Conservation (phyloP, 2,329 filamentous ascomycete species). For the Gnomoniopsis smithogilvyi region DNA sequence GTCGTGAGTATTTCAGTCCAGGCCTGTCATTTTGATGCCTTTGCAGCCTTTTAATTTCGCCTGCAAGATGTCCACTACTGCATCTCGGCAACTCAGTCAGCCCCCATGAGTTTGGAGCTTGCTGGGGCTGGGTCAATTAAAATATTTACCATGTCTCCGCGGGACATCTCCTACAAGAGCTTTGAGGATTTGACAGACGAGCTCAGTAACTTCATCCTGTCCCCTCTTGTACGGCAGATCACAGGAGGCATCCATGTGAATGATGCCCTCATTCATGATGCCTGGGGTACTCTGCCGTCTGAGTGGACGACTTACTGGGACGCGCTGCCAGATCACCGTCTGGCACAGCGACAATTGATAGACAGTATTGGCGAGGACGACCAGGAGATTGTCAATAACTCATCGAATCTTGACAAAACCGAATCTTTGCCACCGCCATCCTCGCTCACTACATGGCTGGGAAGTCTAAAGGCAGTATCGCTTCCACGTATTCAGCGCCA, state of each 20-base stretch:
- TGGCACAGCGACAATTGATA: conserved; percentile 29
- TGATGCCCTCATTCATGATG: conserved; percentile 28
- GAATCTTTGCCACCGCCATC: conserved; percentile 13
- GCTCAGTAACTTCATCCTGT: conserved; percentile 23
- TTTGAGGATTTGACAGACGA: conserved; percentile 22
- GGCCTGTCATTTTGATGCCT: no score
- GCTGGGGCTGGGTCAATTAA: neutral
- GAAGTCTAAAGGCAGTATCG: conserved; percentile 22
- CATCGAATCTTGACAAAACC: neutral
- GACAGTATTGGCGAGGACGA: conserved; percentile 24
- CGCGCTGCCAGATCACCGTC: conserved; percentile 25
- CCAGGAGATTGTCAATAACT: neutral
- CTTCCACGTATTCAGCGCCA: conserved; percentile 22
- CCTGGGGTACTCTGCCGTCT: conserved; percentile 26
- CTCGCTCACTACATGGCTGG: conserved; percentile 25
- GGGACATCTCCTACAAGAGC: conserved; percentile 14
- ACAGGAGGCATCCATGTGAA: conserved; percentile 33
- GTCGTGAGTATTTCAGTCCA: no score
- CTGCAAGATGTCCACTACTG: neutral
- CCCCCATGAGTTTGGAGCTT: neutral
- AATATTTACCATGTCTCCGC: conserved; percentile 3
- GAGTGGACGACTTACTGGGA: conserved; percentile 31
- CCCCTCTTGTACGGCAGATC: conserved; percentile 28
- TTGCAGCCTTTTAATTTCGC: no score
- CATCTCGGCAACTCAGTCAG: neutral